A percentile compares a stretch with the other conserved stretches of the same genome.
These are phyloP conservation scores for Ophiostoma piceae DNA, from an alignment of 2,329 filamentous ascomycete species.

Conservation along the genomic window DNA sequence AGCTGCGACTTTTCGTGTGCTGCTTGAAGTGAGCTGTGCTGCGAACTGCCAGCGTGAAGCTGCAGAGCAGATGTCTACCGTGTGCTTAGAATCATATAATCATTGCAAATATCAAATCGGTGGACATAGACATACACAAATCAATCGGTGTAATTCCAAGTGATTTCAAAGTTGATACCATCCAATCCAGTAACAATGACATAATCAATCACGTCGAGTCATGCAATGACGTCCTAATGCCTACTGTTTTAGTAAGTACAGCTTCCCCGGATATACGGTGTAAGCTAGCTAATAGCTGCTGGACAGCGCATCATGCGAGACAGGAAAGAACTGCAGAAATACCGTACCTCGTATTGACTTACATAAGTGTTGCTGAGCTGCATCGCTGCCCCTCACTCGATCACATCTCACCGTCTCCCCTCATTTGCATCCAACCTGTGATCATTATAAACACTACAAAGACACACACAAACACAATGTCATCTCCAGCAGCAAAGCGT, in stretches of 20 bases:
- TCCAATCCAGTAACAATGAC: too few species aligned
- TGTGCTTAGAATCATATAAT: neutral
- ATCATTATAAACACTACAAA: neutral
- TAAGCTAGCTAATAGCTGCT: too few species aligned
- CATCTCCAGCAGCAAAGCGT: constrained; percentile 31
- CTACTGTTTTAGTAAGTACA: too few species aligned
- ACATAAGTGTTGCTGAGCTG: neutral
- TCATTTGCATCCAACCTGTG: neutral
- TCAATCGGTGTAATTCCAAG: too few species aligned
- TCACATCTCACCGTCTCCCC: neutral
- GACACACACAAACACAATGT: neutral
- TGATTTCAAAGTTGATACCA: too few species aligned
- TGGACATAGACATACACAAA: too few species aligned
- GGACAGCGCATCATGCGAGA: neutral
- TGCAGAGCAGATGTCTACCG: neutral
- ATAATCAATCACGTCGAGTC: too few species aligned
- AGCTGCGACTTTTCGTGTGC: neutral
- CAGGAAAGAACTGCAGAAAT: neutral
- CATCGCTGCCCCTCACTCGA: neutral
- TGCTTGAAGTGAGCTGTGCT: neutral
- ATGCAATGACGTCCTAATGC: too few species aligned
- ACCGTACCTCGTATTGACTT: neutral
- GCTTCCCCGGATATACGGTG: too few species aligned
- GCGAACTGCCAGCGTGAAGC: neutral
- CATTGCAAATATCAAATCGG: too few species aligned